Evolutionary conservation across 2,329 filamentous ascomycete genomes (phyloP).

Genomic region (Xylaria sp.): DNA sequence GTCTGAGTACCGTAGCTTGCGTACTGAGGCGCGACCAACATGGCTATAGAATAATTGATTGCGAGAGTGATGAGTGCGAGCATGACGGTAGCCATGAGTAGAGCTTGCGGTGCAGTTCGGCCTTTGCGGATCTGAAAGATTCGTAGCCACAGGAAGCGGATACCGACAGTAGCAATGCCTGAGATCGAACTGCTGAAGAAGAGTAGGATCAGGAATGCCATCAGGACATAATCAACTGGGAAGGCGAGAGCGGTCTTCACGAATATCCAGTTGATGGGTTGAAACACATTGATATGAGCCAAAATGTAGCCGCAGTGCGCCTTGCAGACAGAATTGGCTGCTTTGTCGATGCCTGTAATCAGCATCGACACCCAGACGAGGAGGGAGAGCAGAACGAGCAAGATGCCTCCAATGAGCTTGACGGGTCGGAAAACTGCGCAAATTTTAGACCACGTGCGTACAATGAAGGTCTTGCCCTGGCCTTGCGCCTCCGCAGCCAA

Average conservation of each 20-base stretch:
- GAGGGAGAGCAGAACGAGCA: slow-evolving; percentile 79
- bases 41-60: slow-evolving; percentile 91
- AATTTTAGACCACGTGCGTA: slow-evolving; percentile 81
- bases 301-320: slow-evolving; percentile 91
- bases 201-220: slow-evolving; percentile 84
- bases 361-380: slow-evolving; percentile 92
- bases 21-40: slow-evolving; percentile 96
- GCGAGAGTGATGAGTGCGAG: slow-evolving; percentile 89
- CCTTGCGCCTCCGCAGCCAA: slow-evolving; percentile 85
- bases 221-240: slow-evolving; percentile 91
- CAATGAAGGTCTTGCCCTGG: slow-evolving; percentile 78
- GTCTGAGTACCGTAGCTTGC: slow-evolving; percentile 94
- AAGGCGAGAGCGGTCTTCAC: slow-evolving; percentile 84
- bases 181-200: slow-evolving; percentile 90
- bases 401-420: slow-evolving; percentile 85
- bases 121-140: slow-evolving; percentile 92
- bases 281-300: slow-evolving; percentile 87
- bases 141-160: slow-evolving; percentile 94
- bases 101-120: slow-evolving; percentile 88
- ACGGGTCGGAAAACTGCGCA: slow-evolving; percentile 87
- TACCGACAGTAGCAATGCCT: slow-evolving; percentile 86
- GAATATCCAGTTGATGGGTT: slow-evolving; percentile 92
- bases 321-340: slow-evolving; percentile 94
- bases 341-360: slow-evolving; percentile 95
- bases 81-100: slow-evolving; percentile 90